Conservation (phyloP, 1,284 basidiomycete genomes). For the Cutaneotrichosporon daszewskae region DNA sequence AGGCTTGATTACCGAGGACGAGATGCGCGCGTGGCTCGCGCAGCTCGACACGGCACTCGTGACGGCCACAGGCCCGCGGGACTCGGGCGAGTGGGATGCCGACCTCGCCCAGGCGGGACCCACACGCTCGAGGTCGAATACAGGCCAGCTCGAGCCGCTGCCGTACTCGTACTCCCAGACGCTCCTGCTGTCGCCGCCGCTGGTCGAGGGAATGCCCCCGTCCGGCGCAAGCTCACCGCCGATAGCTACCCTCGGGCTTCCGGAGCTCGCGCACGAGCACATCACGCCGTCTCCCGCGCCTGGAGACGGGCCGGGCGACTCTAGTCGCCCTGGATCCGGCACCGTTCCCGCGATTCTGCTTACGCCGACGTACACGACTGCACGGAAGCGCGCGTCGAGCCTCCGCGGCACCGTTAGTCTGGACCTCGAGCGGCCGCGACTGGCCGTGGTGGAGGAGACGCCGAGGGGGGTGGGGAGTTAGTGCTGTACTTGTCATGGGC, state of each 20-base stretch:
- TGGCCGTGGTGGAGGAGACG: no score
- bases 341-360: slow-evolving; percentile 11
- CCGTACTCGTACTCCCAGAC: slow-evolving; percentile 6
- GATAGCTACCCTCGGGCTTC: neutral
- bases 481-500: no score
- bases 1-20: slow-evolving; percentile 29
- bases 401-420: slow-evolving; percentile 15
- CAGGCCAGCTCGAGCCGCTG: neutral
- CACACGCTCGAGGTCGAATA: neutral
- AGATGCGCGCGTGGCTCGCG: slow-evolving; percentile 29
- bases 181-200: slow-evolving; percentile 4
- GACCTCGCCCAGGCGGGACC: neutral
- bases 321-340: neutral
- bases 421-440: slow-evolving; percentile 20
- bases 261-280: slow-evolving; percentile 13
- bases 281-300: no score
- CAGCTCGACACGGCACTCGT: slow-evolving; percentile 20
- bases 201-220: no score
- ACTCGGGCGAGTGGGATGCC: slow-evolving; percentile 2
- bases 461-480: no score
- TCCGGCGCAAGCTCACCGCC: neutral
- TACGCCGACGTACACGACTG: slow-evolving; percentile 11
- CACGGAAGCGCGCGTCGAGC: slow-evolving; percentile 2
- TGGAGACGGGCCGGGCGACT: no score
- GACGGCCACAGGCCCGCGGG: neutral